Percentiles rank a stretch among this genome's conserved stretches.
phyloP scores from a whole-genome alignment of 768 basidiomycete genomes.

The Boletus vinaceobasis region DNA sequence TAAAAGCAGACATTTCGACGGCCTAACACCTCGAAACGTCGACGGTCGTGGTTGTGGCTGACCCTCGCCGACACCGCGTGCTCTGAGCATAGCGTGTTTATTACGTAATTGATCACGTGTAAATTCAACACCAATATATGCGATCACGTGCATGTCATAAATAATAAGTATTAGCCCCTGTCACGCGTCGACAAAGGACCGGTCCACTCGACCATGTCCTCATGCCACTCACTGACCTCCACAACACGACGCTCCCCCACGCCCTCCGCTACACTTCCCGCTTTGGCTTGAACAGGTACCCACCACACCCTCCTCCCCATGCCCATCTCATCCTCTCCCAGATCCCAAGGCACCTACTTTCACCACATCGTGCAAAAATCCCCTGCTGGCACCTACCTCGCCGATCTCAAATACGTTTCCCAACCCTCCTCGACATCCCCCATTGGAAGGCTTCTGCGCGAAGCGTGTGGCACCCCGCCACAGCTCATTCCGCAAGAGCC shows the following conservation, averaged over 20 bases:
- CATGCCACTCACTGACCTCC: not conserved
- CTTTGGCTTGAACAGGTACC: slow-evolving; percentile 3
- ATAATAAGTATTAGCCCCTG: slow-evolving; percentile 25
- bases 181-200: not conserved
- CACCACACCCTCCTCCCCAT: not conserved
- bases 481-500: not conserved
- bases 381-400: not conserved
- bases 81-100: slow-evolving; percentile 24
- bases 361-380: not conserved
- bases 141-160: slow-evolving; percentile 21
- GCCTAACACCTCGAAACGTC: slow-evolving; percentile 48
- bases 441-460: slow-evolving; percentile 2
- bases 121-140: slow-evolving; percentile 15
- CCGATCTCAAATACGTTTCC: not conserved
- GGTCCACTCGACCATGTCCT: too few relatives aligned
- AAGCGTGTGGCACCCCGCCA: not conserved
- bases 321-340: not conserved
- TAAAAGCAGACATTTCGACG: slow-evolving; percentile 37
- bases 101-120: slow-evolving; percentile 32
- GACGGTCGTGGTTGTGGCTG: slow-evolving; percentile 12
- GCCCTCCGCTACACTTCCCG: not conserved
- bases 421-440: not conserved
- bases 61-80: slow-evolving; percentile 13
- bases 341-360: not conserved
- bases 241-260: not conserved